These are phyloP conservation scores for Pyrenopolyporus hunteri DNA, from an alignment of 495 filamentous ascomycete genomes.

Conservation along the genomic window DNA sequence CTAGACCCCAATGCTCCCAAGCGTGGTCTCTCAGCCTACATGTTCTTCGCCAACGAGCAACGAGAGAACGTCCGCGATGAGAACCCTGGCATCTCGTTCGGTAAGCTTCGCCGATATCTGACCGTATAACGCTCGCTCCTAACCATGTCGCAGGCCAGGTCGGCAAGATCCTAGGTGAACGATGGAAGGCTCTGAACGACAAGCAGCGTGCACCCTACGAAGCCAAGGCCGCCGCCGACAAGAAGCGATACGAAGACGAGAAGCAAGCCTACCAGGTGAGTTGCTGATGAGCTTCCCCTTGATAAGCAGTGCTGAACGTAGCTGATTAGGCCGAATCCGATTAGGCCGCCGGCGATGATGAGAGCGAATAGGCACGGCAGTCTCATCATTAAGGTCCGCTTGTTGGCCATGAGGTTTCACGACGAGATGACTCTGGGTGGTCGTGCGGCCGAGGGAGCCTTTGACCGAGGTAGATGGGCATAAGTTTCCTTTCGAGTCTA, in stretches of 20 bases:
- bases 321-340: slow-evolving; percentile 48
- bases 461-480: slow-evolving; percentile 31
- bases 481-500: slow-evolving; percentile 44
- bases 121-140: not conserved
- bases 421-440: slow-evolving; percentile 41
- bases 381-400: slow-evolving; percentile 19
- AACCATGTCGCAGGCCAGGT: slow-evolving; percentile 73
- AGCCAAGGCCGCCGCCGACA: slow-evolving; percentile 91
- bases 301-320: slow-evolving; percentile 35
- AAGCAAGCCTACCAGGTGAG: slow-evolving; percentile 90
- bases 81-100: slow-evolving; percentile 97
- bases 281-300: slow-evolving; percentile 23
- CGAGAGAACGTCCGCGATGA: slow-evolving; percentile 97
- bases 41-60: slow-evolving; percentile 99
- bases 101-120: slow-evolving; percentile 55
- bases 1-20: slow-evolving; percentile 98
- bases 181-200: slow-evolving; percentile 93
- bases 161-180: slow-evolving; percentile 95
- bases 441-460: slow-evolving; percentile 36
- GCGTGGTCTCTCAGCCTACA: slow-evolving; percentile 99
- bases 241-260: slow-evolving; percentile 98
- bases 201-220: slow-evolving; percentile 92
- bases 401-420: slow-evolving; percentile 38
- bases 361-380: slow-evolving; percentile 36
- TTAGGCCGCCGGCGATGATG: slow-evolving; percentile 56